Evolutionary conservation across 331 rosid genomes (phyloP).

Genomic region (Telfairia occidentalis): DNA sequence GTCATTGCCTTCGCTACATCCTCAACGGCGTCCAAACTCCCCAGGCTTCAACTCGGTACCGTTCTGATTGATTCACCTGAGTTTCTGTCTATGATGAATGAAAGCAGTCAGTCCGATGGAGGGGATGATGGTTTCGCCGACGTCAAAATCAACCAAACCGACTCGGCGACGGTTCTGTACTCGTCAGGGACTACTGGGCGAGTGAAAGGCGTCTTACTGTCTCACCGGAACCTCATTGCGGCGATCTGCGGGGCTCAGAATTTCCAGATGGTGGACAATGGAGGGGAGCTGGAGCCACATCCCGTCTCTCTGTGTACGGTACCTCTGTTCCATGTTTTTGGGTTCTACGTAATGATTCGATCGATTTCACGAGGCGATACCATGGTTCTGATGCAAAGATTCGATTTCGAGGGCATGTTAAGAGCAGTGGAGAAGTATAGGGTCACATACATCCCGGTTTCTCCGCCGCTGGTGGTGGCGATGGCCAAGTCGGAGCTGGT

Average conservation of each 20-base stretch:
- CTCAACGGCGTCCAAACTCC: conserved; percentile 32
- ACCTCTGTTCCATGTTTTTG: conserved; percentile 74
- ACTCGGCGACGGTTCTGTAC: conserved; percentile 60
- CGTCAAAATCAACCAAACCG: conserved; percentile 24
- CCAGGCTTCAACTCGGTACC: conserved; percentile 22
- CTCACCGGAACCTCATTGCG: conserved; percentile 58
- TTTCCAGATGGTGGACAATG: background rate
- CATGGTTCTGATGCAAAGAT: conserved; percentile 55
- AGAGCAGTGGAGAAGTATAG: conserved; percentile 49
- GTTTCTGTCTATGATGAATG: conserved; percentile 43
- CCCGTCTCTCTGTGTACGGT: conserved; percentile 31
- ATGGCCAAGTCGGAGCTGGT: conserved; percentile 53
- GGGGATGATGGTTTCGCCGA: background rate
- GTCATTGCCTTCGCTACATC: conserved; percentile 55
- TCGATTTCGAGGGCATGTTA: conserved; percentile 55
- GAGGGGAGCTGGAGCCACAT: background rate
- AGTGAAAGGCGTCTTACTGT: conserved; percentile 52
- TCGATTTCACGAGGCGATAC: conserved; percentile 48
- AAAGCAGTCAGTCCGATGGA: background rate
- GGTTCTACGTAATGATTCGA: conserved; percentile 54
- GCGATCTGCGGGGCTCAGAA: conserved; percentile 22
- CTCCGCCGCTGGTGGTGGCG: conserved; percentile 74
- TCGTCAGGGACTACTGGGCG: conserved; percentile 85
- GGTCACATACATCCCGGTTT: conserved; percentile 57
- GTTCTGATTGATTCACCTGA: conserved; percentile 49